Percentiles rank a stretch among this genome's conserved stretches.
Conservation (phyloP, 306 rosid genomes). For the Castanea mollissima region DNA sequence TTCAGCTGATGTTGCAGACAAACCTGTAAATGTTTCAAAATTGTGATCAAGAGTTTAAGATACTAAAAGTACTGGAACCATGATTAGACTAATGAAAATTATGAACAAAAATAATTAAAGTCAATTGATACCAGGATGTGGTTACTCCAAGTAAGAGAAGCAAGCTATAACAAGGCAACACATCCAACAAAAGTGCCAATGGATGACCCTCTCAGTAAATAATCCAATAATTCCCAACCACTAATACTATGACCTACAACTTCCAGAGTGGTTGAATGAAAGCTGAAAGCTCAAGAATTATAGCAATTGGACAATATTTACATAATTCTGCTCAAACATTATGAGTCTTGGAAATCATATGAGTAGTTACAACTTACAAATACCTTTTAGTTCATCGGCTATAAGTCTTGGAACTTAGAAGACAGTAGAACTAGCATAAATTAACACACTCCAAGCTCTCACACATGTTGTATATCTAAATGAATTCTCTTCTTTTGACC, state of each 20-base stretch:
- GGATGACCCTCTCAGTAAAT: not conserved
- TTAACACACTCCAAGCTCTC: not conserved
- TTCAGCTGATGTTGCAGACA: slow-evolving; percentile 59
- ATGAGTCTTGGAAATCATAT: not conserved
- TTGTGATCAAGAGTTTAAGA: not conserved
- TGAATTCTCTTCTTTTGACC: not conserved
- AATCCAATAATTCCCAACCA: not conserved
- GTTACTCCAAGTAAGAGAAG: not conserved
- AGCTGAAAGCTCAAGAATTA: not conserved
- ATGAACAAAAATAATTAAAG: not conserved
- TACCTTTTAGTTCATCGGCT: not conserved
- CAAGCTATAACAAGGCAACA: not conserved
- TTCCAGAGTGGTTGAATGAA: not conserved
- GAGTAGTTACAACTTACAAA: not conserved
- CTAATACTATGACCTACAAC: not conserved
- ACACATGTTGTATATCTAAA: not conserved
- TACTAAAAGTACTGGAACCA: not conserved
- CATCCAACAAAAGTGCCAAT: not conserved
- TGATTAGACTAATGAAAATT: not conserved
- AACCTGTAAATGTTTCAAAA: slow-evolving; percentile 42
- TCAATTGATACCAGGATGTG: not conserved
- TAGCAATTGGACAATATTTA: not conserved
- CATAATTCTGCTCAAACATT: not conserved
- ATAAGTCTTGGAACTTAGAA: not conserved
- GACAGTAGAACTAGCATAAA: not conserved